Base-by-base conservation (phyloP, 148 eudicot genomes). In the Dysphania ambrosioides region DNA sequence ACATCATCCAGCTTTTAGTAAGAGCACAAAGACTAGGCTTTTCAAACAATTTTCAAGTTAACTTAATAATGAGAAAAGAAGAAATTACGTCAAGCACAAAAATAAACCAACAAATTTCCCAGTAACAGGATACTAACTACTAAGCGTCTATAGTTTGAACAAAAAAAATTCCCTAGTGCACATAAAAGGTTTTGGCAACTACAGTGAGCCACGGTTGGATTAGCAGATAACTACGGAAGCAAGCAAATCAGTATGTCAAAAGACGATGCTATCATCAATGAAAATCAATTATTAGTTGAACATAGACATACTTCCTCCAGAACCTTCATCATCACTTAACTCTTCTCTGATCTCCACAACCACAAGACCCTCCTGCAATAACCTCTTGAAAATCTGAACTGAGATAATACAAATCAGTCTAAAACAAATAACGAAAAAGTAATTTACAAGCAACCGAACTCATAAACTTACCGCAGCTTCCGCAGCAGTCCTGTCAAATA, bases 321-420 rank as follows among this genome's bases (percentile, higher is more conserved):
- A 69, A 82, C 72, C 75, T 71, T 88, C 97, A 77, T 88, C 98
- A 72, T 89, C 71, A 41, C 68, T 42, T 79, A 79, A 88, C 56
- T 93, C 97, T 81, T 93, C 98, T 73, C 86, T 87, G 60, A 93
- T 91, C 77, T 93, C 97, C 67, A 93, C n/a, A n/a, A n/a, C n/a
- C n/a, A n/a, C 88, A 67, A 93, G 85, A 82, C 97, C 97, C 80
- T 89, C 95, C 97, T 93, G 91, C 68, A 62, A 77, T 68, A 65
- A 64, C 23, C 58, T 63, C 63, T n/a, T 58, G 56, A 41, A 55
- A 74, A 74, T 55, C 65, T 29, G 44, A 19, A 49, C 74, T 58
- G 65, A 71, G 72, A 60, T 74, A 15, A 72, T 24, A 40, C 47
- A 49, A 42, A 49, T 24, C 41, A 16, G 26, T 49, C 31, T 24